Conservation (phyloP, 306 rosid species). For the Canavalia ensiformis region DNA sequence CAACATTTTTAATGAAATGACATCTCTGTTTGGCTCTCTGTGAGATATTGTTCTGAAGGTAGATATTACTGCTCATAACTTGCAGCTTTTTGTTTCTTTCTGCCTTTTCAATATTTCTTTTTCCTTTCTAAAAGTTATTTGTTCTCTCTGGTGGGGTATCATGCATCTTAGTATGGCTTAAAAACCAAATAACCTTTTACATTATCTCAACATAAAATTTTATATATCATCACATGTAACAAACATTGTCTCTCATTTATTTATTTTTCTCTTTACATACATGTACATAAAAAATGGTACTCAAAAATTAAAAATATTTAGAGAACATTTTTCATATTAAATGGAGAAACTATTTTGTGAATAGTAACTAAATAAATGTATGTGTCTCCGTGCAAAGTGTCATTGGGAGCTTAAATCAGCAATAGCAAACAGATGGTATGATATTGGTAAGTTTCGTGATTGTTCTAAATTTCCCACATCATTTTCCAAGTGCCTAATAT, state of each 20-base stretch:
- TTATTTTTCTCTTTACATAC: too few species aligned
- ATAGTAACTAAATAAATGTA: conserved; percentile 20
- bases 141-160: conserved; percentile 6
- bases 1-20: conserved; percentile 56
- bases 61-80: conserved; percentile 49
- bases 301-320: too few species aligned
- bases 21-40: conserved; percentile 55
- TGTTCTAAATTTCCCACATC: conserved; percentile 61
- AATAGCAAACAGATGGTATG: conserved; percentile 45
- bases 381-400: conserved; percentile 56
- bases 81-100: conserved; percentile 53
- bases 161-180: conserved; percentile 6
- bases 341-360: conserved; percentile 22
- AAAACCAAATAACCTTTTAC: conserved; percentile 11
- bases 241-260: too few species aligned
- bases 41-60: conserved; percentile 53
- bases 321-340: too few species aligned
- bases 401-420: conserved; percentile 52
- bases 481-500: conserved; percentile 55
- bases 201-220: too few species aligned
- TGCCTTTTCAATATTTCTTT: conserved; percentile 31
- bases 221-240: too few species aligned
- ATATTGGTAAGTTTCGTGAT: conserved; percentile 60
- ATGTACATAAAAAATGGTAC: too few species aligned
- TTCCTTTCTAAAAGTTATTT: conserved; percentile 5